These are phyloP conservation scores for Cymodocea nodosa DNA, from an alignment of 116 monocot genomes.

Conservation along the genomic window DNA sequence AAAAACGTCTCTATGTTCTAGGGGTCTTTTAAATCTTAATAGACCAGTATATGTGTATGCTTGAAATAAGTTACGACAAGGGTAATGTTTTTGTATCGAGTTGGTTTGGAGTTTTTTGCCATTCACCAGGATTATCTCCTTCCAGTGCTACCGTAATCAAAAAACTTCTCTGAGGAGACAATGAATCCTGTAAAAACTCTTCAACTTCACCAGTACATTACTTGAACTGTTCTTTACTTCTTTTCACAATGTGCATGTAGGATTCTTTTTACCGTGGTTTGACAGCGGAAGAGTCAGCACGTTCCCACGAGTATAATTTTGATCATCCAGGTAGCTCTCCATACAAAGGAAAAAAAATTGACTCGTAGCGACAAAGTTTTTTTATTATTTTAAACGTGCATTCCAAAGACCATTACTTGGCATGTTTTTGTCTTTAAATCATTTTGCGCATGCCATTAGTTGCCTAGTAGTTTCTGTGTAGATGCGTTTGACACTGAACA, in stretches of 20 bases:
- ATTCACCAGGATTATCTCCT: no score
- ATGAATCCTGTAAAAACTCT: neutral
- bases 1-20: no score
- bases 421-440: neutral
- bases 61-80: no score
- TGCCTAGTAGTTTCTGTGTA: slow-evolving; percentile 14
- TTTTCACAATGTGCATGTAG: slow-evolving; percentile 5
- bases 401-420: neutral
- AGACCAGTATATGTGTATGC: no score
- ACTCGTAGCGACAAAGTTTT: neutral
- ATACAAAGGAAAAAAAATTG: neutral
- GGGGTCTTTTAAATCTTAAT: no score
- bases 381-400: neutral
- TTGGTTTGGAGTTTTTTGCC: no score
- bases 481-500: slow-evolving; percentile 90
- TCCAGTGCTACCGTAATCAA: no score
- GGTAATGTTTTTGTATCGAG: no score
- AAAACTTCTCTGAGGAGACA: no score
- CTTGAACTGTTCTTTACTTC: neutral
- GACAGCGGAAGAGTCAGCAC: slow-evolving; percentile 41
- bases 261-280: slow-evolving; percentile 49
- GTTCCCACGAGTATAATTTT: slow-evolving; percentile 44
- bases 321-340: slow-evolving; percentile 39
- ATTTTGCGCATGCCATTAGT: neutral
- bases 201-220: neutral